Evolutionary conservation across 1,284 basidiomycete genomes (phyloP).

Genomic region (Ceratobasidium sp.): DNA sequence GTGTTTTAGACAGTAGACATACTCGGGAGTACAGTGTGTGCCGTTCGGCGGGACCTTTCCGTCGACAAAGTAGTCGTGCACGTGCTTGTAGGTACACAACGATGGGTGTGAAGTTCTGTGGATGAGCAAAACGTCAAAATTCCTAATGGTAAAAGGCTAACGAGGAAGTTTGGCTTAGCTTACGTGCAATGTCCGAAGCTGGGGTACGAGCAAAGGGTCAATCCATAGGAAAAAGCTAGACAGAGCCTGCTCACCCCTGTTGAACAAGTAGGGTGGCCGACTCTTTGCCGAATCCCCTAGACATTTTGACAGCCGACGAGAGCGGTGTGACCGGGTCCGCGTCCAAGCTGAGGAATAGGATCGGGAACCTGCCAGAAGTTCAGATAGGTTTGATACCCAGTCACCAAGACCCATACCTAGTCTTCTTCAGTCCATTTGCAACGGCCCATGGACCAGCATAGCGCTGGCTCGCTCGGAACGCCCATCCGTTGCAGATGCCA

Average conservation of each 20-base stretch:
- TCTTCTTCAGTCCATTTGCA: slow-evolving; percentile 46
- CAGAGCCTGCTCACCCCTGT: slow-evolving; percentile 45
- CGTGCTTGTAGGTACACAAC: slow-evolving; percentile 49
- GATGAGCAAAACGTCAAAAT: neutral
- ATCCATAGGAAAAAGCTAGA: neutral
- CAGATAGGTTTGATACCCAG: neutral
- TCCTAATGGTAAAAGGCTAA: neutral
- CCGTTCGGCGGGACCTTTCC: slow-evolving; percentile 48
- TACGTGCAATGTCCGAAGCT: slow-evolving; percentile 50
- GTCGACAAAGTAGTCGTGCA: slow-evolving; percentile 49
- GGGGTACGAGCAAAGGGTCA: neutral
- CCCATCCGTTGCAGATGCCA: slow-evolving; percentile 43
- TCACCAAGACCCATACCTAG: slow-evolving; percentile 33
- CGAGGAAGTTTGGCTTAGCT: neutral
- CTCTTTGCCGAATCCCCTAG: slow-evolving; percentile 47
- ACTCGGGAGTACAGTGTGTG: slow-evolving; percentile 47
- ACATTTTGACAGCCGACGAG: slow-evolving; percentile 47
- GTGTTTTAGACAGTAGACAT: neutral
- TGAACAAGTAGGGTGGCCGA: slow-evolving; percentile 49
- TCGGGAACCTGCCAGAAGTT: slow-evolving; percentile 44
- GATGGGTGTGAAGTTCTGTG: slow-evolving; percentile 49
- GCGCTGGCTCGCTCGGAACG: slow-evolving; percentile 36
- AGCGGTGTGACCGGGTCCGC: slow-evolving; percentile 51
- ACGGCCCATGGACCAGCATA: slow-evolving; percentile 48
- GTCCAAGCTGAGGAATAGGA: slow-evolving; percentile 49